Evolutionary conservation across 169 alveolate genomes (phyloP).

Genomic region (Eimeria tenella): DNA sequence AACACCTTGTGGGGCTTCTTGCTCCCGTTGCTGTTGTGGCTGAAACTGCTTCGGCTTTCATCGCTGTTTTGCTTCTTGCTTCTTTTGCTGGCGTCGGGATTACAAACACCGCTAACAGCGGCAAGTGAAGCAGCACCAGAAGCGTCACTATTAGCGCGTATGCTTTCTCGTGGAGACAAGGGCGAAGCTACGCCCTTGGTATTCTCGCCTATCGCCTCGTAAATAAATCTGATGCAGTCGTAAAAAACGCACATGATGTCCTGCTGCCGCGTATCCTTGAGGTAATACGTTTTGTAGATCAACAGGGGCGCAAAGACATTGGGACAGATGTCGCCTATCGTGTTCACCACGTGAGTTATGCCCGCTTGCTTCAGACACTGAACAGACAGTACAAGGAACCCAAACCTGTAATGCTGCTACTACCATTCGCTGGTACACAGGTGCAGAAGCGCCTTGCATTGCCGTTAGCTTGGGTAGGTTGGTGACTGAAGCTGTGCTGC

Average conservation of each 20-base stretch:
- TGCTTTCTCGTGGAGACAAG: not conserved
- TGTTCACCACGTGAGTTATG: conserved; percentile 73
- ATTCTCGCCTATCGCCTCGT: conserved; percentile 40
- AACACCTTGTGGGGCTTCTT: conserved; percentile 20
- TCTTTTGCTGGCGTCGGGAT: not conserved
- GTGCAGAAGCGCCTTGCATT: not conserved
- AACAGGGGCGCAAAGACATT: conserved; percentile 37
- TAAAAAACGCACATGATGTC: conserved; percentile 57
- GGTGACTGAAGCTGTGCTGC: too few species aligned
- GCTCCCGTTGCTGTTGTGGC: conserved; percentile 2
- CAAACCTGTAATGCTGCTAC: not conserved
- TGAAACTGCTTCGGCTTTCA: not conserved
- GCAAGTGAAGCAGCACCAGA: not conserved
- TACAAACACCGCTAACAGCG: not conserved
- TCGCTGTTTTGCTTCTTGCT: too few species aligned
- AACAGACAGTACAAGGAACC: conserved; percentile 5
- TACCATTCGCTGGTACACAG: too few species aligned
- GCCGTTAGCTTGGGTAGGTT: not conserved
- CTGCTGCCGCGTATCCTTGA: conserved; percentile 69
- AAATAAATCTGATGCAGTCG: conserved; percentile 58
- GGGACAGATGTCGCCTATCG: conserved; percentile 68
- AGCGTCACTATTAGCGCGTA: not conserved
- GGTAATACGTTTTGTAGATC: conserved; percentile 52
- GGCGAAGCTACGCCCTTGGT: conserved; percentile 1
- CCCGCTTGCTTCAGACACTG: conserved; percentile 62